phyloP scores from a whole-genome alignment of 2,329 filamentous ascomycete species.

The Geosmithia flava region DNA sequence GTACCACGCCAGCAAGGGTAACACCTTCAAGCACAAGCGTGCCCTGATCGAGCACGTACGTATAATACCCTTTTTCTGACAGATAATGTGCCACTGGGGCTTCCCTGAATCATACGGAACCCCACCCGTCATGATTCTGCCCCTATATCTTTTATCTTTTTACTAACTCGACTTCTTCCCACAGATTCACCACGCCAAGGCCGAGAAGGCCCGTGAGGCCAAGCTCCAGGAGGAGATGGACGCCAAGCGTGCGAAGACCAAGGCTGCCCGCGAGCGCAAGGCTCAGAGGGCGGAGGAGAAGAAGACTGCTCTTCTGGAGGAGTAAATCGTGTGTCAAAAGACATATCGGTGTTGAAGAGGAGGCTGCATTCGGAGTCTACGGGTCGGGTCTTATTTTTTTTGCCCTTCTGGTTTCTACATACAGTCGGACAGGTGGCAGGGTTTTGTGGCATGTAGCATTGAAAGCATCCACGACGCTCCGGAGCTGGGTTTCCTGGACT shows the following conservation, averaged over 20 bases:
- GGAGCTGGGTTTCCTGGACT: slow-evolving; percentile 1
- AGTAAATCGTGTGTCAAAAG: slow-evolving; percentile 34
- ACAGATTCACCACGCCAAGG: slow-evolving; percentile 99
- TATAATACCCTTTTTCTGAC: slow-evolving; percentile 18
- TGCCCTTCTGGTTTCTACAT: slow-evolving; percentile 32
- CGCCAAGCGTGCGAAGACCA: slow-evolving; percentile 99
- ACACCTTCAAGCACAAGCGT: slow-evolving; percentile 99
- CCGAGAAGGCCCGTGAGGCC: slow-evolving; percentile 95
- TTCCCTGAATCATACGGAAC: background rate
- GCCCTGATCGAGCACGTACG: slow-evolving; percentile 99
- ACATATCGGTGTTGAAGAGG: slow-evolving; percentile 35
- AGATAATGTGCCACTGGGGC: background rate
- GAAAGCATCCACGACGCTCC: slow-evolving; percentile 38
- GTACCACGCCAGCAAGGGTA: slow-evolving; percentile 99
- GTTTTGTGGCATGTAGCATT: slow-evolving; percentile 45
- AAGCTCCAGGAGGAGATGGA: slow-evolving; percentile 99
- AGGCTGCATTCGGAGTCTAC: slow-evolving; percentile 49
- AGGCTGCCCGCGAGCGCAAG: slow-evolving; percentile 98
- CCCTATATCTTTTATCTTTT: background rate
- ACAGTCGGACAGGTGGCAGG: slow-evolving; percentile 36
- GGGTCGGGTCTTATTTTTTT: slow-evolving; percentile 39
- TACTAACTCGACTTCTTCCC: slow-evolving; percentile 2
- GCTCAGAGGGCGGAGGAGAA: slow-evolving; percentile 83
- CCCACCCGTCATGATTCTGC: background rate
- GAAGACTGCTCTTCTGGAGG: slow-evolving; percentile 74